A percentile compares a stretch with the other conserved stretches of the same genome.
phyloP scores from a whole-genome alignment of 176 grass and related monocot species.

The Phragmites australis region DNA sequence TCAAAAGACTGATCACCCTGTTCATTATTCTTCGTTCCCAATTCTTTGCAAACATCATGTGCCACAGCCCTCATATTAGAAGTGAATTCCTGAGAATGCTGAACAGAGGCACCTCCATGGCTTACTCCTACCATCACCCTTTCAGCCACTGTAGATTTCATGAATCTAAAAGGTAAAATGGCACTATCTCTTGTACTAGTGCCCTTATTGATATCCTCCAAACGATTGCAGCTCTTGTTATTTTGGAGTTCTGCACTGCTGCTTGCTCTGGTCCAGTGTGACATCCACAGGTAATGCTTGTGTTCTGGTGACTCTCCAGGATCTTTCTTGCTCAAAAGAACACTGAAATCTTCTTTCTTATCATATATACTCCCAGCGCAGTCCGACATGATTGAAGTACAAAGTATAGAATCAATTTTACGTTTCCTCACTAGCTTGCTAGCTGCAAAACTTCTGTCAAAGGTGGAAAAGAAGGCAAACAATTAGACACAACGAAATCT shows the following conservation, averaged over 20 bases:
- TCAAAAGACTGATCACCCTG: conserved; percentile 28
- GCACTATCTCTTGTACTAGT: not conserved
- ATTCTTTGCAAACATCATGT: conserved; percentile 27
- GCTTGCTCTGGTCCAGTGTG: conserved; percentile 57
- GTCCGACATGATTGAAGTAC: conserved; percentile 45
- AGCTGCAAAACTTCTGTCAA: not conserved
- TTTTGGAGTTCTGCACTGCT: conserved; percentile 33
- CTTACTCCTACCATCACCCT: conserved; percentile 47
- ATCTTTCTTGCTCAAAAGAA: conserved; percentile 47
- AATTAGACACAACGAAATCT: not conserved
- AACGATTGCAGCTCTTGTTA: not conserved
- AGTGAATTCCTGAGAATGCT: conserved; percentile 10
- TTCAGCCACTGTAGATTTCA: conserved; percentile 47
- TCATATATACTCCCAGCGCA: conserved; percentile 32
- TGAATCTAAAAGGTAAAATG: conserved; percentile 19
- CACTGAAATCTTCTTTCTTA: conserved; percentile 42
- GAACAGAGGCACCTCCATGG: conserved; percentile 23
- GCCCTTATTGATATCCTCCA: conserved; percentile 15
- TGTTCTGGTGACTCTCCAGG: conserved; percentile 30
- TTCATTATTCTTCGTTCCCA: conserved; percentile 19
- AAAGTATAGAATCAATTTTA: not conserved
- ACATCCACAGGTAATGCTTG: conserved; percentile 58
- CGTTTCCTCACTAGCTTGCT: not conserved
- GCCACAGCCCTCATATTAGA: conserved; percentile 23
- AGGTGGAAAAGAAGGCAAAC: not conserved